Evolutionary conservation across 495 filamentous ascomycete species (phyloP).

Genomic region (Aspergillus baeticus): DNA sequence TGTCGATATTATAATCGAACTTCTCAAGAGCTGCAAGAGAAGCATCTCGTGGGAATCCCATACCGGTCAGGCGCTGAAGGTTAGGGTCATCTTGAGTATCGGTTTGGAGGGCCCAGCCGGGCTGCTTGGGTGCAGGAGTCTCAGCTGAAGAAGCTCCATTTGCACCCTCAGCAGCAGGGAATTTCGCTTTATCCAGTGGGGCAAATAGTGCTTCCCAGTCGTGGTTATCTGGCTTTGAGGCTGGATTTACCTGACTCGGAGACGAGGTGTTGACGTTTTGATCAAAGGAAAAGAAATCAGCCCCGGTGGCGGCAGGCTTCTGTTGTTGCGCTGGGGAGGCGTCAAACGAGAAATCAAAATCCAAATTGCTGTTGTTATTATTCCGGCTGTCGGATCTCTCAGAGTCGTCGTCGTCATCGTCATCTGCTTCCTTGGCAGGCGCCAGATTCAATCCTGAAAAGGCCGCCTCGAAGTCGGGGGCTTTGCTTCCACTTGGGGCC

Average conservation of each 20-base stretch:
- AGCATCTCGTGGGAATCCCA: constrained; percentile 82
- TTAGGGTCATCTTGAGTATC: constrained; percentile 88
- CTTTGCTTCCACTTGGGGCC: constrained; percentile 32
- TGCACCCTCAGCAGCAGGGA: constrained; percentile 28
- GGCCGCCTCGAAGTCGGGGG: constrained; percentile 79
- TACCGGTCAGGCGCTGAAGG: constrained; percentile 81
- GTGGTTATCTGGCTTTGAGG: constrained; percentile 44
- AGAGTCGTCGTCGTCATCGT: constrained; percentile 55
- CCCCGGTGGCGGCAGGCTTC: constrained; percentile 23
- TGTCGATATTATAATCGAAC: constrained; percentile 92
- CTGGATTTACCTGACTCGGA: constrained; percentile 28
- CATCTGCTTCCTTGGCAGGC: constrained; percentile 73
- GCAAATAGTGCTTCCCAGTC: constrained; percentile 98
- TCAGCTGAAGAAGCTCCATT: constrained; percentile 17
- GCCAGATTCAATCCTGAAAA: constrained; percentile 74
- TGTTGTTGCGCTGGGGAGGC: constrained; percentile 37
- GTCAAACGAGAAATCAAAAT: constrained; percentile 72
- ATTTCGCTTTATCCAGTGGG: constrained; percentile 61
- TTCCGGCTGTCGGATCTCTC: constrained; percentile 36
- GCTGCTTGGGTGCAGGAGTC: constrained; percentile 35
- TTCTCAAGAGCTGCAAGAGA: constrained; percentile 87
- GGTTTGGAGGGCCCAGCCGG: constrained; percentile 68
- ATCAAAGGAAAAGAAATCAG: constrained; percentile 46
- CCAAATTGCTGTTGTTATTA: constrained; percentile 48
- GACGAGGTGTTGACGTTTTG: constrained; percentile 52